A percentile compares a stretch with the other conserved stretches of the same genome.
phyloP scores from a whole-genome alignment of 2,329 filamentous ascomycete genomes.

The Diaporthe batatas region DNA sequence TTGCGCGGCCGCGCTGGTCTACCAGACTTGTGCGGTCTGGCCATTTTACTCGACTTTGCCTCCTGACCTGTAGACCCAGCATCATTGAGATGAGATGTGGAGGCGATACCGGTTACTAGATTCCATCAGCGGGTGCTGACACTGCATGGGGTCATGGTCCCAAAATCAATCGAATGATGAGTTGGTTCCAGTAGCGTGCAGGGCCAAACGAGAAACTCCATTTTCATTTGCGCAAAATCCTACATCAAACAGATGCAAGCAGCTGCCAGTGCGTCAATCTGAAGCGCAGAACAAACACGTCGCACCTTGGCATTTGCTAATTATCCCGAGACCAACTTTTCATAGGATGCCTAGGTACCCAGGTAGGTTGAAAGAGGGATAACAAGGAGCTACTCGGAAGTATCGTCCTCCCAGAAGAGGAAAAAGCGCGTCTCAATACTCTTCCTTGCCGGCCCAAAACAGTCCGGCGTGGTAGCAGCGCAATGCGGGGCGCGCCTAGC shows the following conservation, averaged over 20 bases:
- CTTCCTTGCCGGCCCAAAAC: constrained; percentile 11
- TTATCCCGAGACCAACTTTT: too few relatives aligned
- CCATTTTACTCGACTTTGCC: neutral
- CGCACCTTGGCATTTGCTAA: constrained; percentile 3
- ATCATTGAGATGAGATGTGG: too few relatives aligned
- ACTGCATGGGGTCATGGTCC: neutral
- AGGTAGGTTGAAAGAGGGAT: neutral
- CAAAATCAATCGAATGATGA: neutral
- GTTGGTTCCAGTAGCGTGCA: neutral
- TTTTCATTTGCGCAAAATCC: neutral
- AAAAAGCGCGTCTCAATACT: constrained; percentile 9
- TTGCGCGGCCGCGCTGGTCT: neutral
- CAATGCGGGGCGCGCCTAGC: constrained; percentile 3
- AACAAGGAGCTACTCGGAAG: neutral
- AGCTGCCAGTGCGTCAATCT: neutral
- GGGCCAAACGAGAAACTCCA: neutral
- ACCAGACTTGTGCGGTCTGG: neutral
- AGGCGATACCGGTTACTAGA: too few relatives aligned
- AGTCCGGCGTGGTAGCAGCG: constrained; percentile 6
- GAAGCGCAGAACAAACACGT: neutral
- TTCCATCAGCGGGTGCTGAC: neutral
- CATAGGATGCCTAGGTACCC: too few relatives aligned
- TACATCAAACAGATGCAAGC: neutral
- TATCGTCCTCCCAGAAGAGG: constrained; percentile 12
- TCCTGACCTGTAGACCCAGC: neutral